Conservation (phyloP, 345 rosid genomes). For the Salix exigua region DNA sequence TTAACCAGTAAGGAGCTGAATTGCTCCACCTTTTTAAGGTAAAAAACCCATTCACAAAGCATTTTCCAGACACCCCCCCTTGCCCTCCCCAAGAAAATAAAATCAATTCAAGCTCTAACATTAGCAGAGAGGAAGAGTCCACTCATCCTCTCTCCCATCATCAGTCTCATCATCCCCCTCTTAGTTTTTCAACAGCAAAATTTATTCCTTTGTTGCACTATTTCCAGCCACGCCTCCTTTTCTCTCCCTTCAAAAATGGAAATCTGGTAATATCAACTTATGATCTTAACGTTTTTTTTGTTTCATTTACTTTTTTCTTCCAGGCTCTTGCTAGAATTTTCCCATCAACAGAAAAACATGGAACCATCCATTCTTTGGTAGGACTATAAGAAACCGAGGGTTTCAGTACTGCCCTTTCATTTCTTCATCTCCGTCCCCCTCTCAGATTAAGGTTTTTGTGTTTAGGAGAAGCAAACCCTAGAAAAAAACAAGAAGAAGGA, state of each 20-base stretch:
- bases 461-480: not conserved
- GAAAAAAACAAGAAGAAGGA: not conserved
- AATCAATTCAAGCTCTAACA: not conserved
- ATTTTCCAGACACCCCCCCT: not conserved
- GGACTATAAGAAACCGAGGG: not conserved
- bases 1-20: not conserved
- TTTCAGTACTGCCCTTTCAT: not conserved
- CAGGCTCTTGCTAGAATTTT: not conserved
- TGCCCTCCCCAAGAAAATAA: not conserved
- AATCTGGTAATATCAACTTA: slow-evolving; percentile 17
- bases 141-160: slow-evolving; percentile 22
- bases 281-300: not conserved
- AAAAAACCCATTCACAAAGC: slow-evolving; percentile 1
- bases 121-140: slow-evolving; percentile 8
- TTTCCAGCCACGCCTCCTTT: slow-evolving; percentile 2
- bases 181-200: not conserved
- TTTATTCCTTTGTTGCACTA: slow-evolving; percentile 9
- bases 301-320: not conserved
- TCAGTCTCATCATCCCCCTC: slow-evolving; percentile 19
- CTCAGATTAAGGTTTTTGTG: not conserved
- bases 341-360: not conserved
- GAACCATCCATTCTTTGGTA: not conserved
- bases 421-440: not conserved
- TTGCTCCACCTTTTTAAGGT: slow-evolving; percentile 16
- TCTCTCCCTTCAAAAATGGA: slow-evolving; percentile 20